Evolutionary conservation across 106 monocot genomes (phyloP).

Genomic region (Dendrobium huoshanense): DNA sequence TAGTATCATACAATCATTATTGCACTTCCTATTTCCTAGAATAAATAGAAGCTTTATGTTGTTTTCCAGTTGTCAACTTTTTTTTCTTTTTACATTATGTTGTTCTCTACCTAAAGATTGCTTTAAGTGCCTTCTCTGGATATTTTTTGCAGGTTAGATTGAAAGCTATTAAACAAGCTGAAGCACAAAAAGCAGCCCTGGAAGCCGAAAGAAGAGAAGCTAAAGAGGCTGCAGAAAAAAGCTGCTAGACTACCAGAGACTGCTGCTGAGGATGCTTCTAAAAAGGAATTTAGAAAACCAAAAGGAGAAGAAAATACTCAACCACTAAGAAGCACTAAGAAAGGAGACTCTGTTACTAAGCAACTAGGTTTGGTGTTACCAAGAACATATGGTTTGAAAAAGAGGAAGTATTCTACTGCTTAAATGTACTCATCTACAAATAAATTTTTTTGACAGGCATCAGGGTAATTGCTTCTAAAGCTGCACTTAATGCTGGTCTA

Average conservation of each 20-base stretch:
- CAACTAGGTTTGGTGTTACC: too few species aligned
- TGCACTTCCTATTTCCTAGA: background rate
- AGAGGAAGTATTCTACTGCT: too few species aligned
- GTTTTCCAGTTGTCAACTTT: background rate
- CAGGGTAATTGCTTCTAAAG: too few species aligned
- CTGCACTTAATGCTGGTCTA: too few species aligned
- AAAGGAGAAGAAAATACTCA: background rate
- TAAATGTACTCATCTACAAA: too few species aligned
- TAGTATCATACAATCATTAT: background rate
- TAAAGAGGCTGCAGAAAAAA: conserved; percentile 48
- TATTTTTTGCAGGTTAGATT: conserved; percentile 30
- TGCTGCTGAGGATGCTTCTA: conserved; percentile 15
- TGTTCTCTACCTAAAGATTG: background rate
- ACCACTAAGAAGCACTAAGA: background rate
- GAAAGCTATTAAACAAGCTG: conserved; percentile 51
- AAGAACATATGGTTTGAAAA: too few species aligned
- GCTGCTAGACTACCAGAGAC: conserved; percentile 29
- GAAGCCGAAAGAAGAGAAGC: conserved; percentile 40
- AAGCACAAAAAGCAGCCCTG: conserved; percentile 34
- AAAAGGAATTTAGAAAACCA: conserved; percentile 3
- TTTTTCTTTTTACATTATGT: background rate
- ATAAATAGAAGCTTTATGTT: background rate
- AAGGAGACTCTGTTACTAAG: conserved; percentile 1
- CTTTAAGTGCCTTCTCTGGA: background rate
- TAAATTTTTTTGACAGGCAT: too few species aligned